Base-by-base conservation (phyloP, 768 basidiomycete genomes). In the Leucocoprinus leucothites region DNA sequence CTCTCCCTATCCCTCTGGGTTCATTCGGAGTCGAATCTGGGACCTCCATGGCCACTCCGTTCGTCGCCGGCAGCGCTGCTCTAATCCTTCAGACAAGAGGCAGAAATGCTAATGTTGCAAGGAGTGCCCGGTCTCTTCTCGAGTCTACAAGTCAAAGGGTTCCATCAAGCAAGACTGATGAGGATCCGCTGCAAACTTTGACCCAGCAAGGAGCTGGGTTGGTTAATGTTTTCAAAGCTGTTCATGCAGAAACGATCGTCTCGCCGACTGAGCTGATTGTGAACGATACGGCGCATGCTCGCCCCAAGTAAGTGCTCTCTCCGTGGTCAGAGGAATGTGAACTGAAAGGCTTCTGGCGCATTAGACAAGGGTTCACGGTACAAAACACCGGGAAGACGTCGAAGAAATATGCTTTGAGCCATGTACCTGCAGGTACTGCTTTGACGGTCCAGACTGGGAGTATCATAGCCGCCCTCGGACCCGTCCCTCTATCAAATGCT, bases 271-370 rank as follows among this genome's bases (percentile, higher is more conserved):
- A 83, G 60, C 69, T 86, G 18, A 61, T 79, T 44, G 67, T 85
- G 31, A 86, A 87, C 61, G 85, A 86, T 63, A 86, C 84, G 1
- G 73, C 78, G 6, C 69, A 83, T 62, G 79, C 80, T 62, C 63
- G 67, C 36, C 63, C 66, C 24, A 44, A 59, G 77, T 78, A 60
- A 61, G 75, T 69, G n/a, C 16, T 13, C 13, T 16, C 14, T 21
- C 40, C 22, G 18, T 25, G 28, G 36, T 13, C 13, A n/a, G 2
- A 21, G 41, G 22, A 4, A 52, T 21, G 57, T 7, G 58, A 67
- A 40, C 35, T 18, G n/a, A 25, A 16, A n/a, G 18, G 14, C 14
- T 13, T 36, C 13, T 48, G 22, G 18, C 25, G 34, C 51, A 21
- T 42, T 54, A 79, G 77, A 18, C 76, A 78, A 60, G 70, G 63